Conservation (phyloP, 2,329 filamentous ascomycete species). For the Hysterium pulicare region DNA sequence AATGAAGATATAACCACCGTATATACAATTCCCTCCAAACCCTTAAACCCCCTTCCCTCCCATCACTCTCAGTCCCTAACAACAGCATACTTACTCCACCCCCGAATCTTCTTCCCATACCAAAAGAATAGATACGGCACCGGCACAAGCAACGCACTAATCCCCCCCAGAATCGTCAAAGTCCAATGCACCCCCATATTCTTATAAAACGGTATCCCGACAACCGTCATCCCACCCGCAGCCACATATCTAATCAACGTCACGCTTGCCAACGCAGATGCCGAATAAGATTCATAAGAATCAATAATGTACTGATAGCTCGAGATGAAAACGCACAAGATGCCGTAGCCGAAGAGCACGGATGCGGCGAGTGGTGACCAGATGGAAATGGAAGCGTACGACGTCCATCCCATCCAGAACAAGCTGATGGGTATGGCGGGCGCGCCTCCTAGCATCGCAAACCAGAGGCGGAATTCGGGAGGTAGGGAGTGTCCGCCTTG, state of each 20-base stretch:
- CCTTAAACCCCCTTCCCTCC: too few species aligned
- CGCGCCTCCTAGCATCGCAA: slow-evolving; percentile 48
- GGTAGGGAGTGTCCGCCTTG: slow-evolving; percentile 40
- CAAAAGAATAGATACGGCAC: slow-evolving; percentile 45
- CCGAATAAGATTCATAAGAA: slow-evolving; percentile 53
- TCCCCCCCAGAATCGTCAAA: slow-evolving; percentile 28
- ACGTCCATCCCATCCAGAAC: slow-evolving; percentile 60
- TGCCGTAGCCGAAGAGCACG: slow-evolving; percentile 52
- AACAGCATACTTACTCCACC: slow-evolving; percentile 22
- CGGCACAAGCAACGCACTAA: slow-evolving; percentile 32
- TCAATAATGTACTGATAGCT: slow-evolving; percentile 58
- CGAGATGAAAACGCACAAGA: slow-evolving; percentile 49
- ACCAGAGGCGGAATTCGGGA: slow-evolving; percentile 55
- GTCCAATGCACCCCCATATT: slow-evolving; percentile 36
- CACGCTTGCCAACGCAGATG: slow-evolving; percentile 44
- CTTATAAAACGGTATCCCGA: slow-evolving; percentile 38
- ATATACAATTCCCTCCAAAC: too few species aligned
- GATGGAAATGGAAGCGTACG: slow-evolving; percentile 40
- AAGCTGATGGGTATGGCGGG: slow-evolving; percentile 50
- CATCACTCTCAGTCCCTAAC: too few species aligned
- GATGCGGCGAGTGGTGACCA: slow-evolving; percentile 52
- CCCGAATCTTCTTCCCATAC: slow-evolving; percentile 37
- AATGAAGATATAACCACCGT: too few species aligned
- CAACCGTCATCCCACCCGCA: slow-evolving; percentile 41
- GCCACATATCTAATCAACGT: slow-evolving; percentile 41